phyloP scores from a whole-genome alignment of 495 filamentous ascomycete genomes.

The Trichocladium uniseriatum region DNA sequence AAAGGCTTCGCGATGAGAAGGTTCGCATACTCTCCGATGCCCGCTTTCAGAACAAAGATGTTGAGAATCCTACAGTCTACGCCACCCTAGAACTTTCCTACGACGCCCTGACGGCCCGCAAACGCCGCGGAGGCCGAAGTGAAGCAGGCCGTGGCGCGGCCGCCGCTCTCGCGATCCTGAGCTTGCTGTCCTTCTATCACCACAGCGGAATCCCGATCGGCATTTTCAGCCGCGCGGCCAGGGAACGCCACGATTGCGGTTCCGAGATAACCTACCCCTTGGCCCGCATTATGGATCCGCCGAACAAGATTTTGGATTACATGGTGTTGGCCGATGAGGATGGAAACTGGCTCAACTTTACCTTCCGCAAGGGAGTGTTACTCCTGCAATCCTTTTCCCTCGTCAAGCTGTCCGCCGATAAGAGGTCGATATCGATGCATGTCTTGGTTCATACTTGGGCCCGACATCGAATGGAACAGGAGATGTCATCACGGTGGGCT shows the following conservation, averaged over 20 bases:
- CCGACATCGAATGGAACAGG: too few species aligned
- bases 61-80: slow-evolving; percentile 9
- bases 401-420: too few species aligned
- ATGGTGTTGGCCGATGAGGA: too few species aligned
- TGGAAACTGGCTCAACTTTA: too few species aligned
- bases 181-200: slow-evolving; percentile 15
- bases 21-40: slow-evolving; percentile 1
- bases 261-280: too few species aligned
- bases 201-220: slow-evolving; percentile 7
- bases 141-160: background rate
- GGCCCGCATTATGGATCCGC: too few species aligned
- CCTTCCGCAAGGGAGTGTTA: too few species aligned
- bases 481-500: too few species aligned
- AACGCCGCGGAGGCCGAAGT: background rate
- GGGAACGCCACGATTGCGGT: background rate
- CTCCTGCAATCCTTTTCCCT: too few species aligned
- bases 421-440: too few species aligned
- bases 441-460: too few species aligned
- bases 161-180: slow-evolving; percentile 11
- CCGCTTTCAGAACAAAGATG: background rate
- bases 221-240: background rate
- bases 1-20: background rate
- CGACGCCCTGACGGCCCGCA: background rate
- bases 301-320: too few species aligned
- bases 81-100: slow-evolving; percentile 15